Base-by-base conservation (phyloP, 192 early-diverging fungal species). In the Podila epigama region DNA sequence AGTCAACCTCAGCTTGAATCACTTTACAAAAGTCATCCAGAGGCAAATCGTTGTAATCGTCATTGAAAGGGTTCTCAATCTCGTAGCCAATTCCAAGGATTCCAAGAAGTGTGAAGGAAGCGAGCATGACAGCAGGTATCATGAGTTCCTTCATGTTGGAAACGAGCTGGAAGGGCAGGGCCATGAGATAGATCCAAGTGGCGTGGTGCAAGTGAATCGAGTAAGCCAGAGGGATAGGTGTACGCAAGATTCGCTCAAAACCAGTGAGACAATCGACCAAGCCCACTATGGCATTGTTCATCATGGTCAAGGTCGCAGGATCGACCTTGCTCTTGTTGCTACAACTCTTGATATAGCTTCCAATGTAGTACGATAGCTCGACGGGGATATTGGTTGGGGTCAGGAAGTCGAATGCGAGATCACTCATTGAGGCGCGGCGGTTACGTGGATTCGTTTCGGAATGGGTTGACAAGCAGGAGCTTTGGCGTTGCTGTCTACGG, bases 21-120 rank as follows among this genome's bases (percentile, higher is more conserved):
- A 63, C 78, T 56, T 85, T 71, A 65, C 84, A 88, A 62, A 87
- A 88, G 52, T 82, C 70, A 51, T 87, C 86, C 50, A 89, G 70
- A 5, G 84, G 82, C 72, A 90, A 60, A 59, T 93, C 94, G 70
- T 96, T 93, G 28, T 81, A 81, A 55, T 95, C 92, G 66, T 87
- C 85, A 35, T 93, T 93, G 73, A 97, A 96, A 11, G 95, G 95
- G 71, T 97, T 96, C 83, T 98, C 95, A 58, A 98, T 96, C 81
- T 96, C 93, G 18, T 85, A 84, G 31, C 92, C 95, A 60, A 97
- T 96, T 11, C 81, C 80, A 56, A 95, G 89, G 56, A 98, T 92
- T 68, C 96, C 96, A 20, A 96, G 78, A 68, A 96, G 82, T 55
- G 86, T 88, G 60, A 95, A 94, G 1, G 90, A 71, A 2, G 89